These are phyloP conservation scores for Hypoxylon sp. DNA, from an alignment of 2,329 filamentous ascomycete species.

Conservation along the genomic window DNA sequence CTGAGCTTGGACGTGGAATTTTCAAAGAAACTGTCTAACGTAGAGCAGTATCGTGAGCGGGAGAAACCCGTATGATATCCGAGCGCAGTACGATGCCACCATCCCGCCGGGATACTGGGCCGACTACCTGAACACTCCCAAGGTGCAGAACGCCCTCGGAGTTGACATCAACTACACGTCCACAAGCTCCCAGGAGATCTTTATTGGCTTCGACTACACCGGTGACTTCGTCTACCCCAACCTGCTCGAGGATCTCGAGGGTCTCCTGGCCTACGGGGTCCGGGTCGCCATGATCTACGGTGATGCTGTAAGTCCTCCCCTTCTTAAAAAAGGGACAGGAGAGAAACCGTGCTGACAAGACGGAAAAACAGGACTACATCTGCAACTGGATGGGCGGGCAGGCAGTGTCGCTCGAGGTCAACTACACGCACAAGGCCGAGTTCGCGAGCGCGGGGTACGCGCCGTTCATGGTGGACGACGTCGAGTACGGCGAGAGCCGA, in stretches of 20 bases:
- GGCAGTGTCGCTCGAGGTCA: conserved; percentile 70
- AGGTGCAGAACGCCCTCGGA: conserved; percentile 62
- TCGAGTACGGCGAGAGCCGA: conserved; percentile 73
- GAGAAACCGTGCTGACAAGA: background rate
- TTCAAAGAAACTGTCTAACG: background rate
- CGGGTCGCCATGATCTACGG: conserved; percentile 77
- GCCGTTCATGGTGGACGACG: conserved; percentile 72
- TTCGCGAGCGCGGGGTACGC: conserved; percentile 76
- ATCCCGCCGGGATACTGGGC: conserved; percentile 69
- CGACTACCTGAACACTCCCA: conserved; percentile 69
- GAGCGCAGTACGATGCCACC: conserved; percentile 59
- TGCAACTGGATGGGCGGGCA: conserved; percentile 80
- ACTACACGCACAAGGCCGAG: conserved; percentile 58
- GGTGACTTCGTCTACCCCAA: conserved; percentile 71
- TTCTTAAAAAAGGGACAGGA: too few relatives aligned
- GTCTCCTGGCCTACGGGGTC: conserved; percentile 67
- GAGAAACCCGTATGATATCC: conserved; percentile 68
- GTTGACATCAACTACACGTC: conserved; percentile 60
- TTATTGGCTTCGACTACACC: conserved; percentile 55
- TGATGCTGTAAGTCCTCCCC: conserved; percentile 50
- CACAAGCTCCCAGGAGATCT: conserved; percentile 56
- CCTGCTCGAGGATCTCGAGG: conserved; percentile 65
- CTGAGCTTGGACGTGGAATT: background rate
- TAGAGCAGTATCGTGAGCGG: conserved; percentile 49
- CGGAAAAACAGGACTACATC: conserved; percentile 64